A percentile compares a stretch with the other conserved stretches of the same genome.
Conservation (phyloP, 2,329 filamentous ascomycete species). For the Cladosporium sp. region DNA sequence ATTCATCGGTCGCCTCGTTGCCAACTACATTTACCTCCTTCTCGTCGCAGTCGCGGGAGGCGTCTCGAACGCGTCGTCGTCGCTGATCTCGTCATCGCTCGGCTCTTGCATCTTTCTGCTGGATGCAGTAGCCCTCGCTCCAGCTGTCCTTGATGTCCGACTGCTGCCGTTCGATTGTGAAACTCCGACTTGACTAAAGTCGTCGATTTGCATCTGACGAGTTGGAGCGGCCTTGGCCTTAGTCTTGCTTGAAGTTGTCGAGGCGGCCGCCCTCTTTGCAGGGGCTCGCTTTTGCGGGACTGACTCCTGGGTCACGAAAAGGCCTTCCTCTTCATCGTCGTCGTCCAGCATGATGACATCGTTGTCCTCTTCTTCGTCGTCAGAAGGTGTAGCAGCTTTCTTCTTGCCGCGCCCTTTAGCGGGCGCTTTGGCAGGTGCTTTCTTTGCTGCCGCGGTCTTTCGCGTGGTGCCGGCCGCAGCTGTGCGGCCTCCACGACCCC, state of each 20-base stretch:
- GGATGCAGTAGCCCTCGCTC: constrained; percentile 12
- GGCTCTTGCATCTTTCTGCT: constrained; percentile 36
- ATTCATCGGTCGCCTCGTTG: neutral
- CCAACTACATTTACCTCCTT: neutral
- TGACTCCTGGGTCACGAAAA: constrained; percentile 38
- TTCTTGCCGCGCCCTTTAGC: constrained; percentile 35
- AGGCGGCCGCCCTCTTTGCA: constrained; percentile 19
- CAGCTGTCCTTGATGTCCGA: neutral
- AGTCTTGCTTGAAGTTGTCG: neutral
- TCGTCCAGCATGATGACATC: constrained; percentile 41
- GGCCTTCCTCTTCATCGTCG: constrained; percentile 39
- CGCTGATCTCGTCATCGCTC: constrained; percentile 37
- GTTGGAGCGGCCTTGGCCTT: constrained; percentile 15
- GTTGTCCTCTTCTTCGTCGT: constrained; percentile 41
- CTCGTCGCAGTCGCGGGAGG: neutral
- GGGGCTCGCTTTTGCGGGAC: constrained; percentile 18
- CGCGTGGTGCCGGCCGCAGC: constrained; percentile 40
- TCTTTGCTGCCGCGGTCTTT: constrained; percentile 36
- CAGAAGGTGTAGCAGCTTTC: constrained; percentile 35
- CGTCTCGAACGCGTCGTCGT: constrained; percentile 36
- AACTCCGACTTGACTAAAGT: constrained; percentile 32
- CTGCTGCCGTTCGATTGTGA: neutral
- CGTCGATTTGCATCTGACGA: constrained; percentile 39
- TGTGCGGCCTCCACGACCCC: constrained; percentile 37
- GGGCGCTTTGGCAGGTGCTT: constrained; percentile 24